Base-by-base conservation (phyloP, 805 yeast genomes). In the Candida insectalens region DNA sequence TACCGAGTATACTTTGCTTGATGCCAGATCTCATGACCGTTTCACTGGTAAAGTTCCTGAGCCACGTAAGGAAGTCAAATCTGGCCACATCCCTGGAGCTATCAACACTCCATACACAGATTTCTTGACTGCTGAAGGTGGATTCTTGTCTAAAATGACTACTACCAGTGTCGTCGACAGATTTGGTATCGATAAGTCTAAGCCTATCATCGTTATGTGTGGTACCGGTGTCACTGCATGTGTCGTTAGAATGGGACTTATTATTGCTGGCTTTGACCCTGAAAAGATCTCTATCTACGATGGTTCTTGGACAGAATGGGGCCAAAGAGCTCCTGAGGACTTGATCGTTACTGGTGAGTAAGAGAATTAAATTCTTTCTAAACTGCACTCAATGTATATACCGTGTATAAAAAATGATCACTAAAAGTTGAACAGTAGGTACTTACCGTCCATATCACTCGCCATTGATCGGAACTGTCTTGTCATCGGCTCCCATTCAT, bases 171-270 rank as follows among this genome's bases (percentile, higher is more conserved):
- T 74, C 8, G 69, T 87, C 43, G 49, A 63, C 6, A 60, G 57
- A 27, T 53, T 67, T 27, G 59, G 46, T 8, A 45, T 65, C 25
- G 54, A 53, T 28, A 59, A 49, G 14, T 56, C 63, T 13, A 78
- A 80, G 47, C 88, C 84, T 9, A 74, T 83, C 14, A 74, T 92
- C 32, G 82, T 81, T 26, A 75, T 83, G 83, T 92, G 98, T 53
- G 98, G 97, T 19, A 80, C 96, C 1, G 98, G 97, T 30, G 96
- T 92, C 32, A 79, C 96, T 8, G 97, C 96, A 1, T 84, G 89
- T 42, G 76, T 92, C 27, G 67, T 89, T 30, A 80, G 83, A 55
- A 62, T 80, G 6, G 97, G 94, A 2, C 53, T 82, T 27, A 77
- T 74, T 36, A 49, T 60, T n/a, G 64, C 71, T 8, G 76, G 74